These are phyloP conservation scores for Telfairia occidentalis DNA, from an alignment of 331 rosid genomes.

Conservation along the genomic window DNA sequence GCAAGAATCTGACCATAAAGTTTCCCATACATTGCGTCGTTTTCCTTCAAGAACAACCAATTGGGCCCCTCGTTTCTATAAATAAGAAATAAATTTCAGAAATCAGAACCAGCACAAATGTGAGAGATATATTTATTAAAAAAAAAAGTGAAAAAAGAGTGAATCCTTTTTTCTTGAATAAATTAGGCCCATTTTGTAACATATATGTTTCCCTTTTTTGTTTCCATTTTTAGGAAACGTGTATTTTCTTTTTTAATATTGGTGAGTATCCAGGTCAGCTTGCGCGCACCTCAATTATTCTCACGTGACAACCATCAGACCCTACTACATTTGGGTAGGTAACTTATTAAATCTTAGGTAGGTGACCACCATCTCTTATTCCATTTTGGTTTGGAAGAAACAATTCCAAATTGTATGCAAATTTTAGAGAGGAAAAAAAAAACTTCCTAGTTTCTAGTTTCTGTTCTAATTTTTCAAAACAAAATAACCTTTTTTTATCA, in stretches of 20 bases:
- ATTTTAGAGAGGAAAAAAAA: too few relatives aligned
- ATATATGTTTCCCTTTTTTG: neutral
- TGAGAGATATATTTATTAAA: neutral
- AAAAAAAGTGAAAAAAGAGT: neutral
- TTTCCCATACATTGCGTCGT: conserved; percentile 68
- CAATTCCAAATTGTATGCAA: neutral
- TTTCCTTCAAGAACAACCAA: conserved; percentile 81
- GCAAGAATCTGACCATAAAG: conserved; percentile 60
- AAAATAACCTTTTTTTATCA: too few relatives aligned
- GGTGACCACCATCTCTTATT: neutral
- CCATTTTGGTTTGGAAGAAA: neutral
- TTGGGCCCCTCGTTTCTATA: conserved; percentile 79
- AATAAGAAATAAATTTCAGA: neutral
- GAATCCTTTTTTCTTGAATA: neutral
- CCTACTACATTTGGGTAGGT: too few relatives aligned
- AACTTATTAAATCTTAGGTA: too few relatives aligned
- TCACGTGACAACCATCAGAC: too few relatives aligned
- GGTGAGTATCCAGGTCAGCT: too few relatives aligned
- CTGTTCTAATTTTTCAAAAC: too few relatives aligned
- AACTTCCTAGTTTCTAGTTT: too few relatives aligned
- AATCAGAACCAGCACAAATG: neutral
- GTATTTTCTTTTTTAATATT: too few relatives aligned
- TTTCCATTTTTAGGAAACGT: neutral
- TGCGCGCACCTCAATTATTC: too few relatives aligned
- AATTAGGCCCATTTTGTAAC: neutral